Conservation (phyloP, 225 moss, liverwort and hornwort species). For the Sphagnum tenellum region DNA sequence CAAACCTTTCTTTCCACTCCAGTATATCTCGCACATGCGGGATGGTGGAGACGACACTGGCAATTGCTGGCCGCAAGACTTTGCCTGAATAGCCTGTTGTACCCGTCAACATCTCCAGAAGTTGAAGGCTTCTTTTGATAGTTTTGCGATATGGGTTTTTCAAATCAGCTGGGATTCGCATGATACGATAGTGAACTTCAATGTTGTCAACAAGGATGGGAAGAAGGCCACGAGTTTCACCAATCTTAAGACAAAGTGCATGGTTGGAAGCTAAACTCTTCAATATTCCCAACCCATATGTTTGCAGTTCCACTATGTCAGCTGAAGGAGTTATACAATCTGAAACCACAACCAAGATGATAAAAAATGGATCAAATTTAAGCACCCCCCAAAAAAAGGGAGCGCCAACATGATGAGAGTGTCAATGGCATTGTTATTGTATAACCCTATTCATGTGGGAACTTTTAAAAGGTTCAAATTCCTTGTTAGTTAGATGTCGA, state of each 20-base stretch:
- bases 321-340: neutral
- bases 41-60: constrained; percentile 52
- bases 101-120: constrained; percentile 35
- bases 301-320: constrained; percentile 14
- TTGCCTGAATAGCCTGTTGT: constrained; percentile 42
- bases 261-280: constrained; percentile 56
- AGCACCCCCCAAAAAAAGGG: too few relatives aligned
- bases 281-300: constrained; percentile 51
- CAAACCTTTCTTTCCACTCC: constrained; percentile 7
- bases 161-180: neutral
- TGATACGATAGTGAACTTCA: constrained; percentile 11
- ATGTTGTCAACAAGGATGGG: constrained; percentile 39
- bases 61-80: constrained; percentile 50
- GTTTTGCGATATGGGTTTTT: constrained; percentile 7
- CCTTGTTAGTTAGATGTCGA: too few relatives aligned
- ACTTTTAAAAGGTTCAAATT: too few relatives aligned
- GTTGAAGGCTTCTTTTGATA: constrained; percentile 43
- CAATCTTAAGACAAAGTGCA: constrained; percentile 44
- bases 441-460: too few relatives aligned
- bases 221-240: constrained; percentile 53
- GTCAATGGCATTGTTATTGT: too few relatives aligned
- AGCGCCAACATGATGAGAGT: too few relatives aligned
- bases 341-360: too few relatives aligned
- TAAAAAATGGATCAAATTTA: too few relatives aligned
- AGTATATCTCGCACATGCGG: constrained; percentile 63